phyloP scores from a whole-genome alignment of 139 green algal genomes.

The Chlorella sp. region DNA sequence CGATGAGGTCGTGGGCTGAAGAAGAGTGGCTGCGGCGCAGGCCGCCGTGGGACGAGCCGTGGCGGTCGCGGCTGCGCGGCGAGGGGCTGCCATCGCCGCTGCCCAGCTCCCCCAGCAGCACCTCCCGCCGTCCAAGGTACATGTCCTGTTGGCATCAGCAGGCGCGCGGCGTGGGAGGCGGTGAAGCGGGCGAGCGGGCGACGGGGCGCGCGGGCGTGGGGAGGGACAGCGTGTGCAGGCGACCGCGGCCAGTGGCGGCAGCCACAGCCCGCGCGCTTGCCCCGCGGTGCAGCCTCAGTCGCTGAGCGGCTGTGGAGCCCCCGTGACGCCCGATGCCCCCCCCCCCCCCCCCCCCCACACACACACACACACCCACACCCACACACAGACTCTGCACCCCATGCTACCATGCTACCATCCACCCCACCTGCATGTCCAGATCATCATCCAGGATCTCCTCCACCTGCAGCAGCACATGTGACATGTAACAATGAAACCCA shows the following conservation, averaged over 20 bases:
- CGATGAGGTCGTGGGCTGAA: neutral
- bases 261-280: too few species aligned
- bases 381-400: too few species aligned
- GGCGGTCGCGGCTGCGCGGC: neutral
- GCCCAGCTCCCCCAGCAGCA: constrained; percentile 14
- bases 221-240: neutral
- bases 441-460: constrained; percentile 49
- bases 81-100: neutral
- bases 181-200: neutral
- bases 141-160: constrained; percentile 11
- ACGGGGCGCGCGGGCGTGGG: neutral
- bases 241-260: neutral
- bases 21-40: neutral
- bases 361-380: too few species aligned
- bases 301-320: too few species aligned
- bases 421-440: constrained; percentile 39
- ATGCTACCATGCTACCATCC: too few species aligned
- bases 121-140: constrained; percentile 36
- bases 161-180: too few species aligned
- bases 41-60: neutral
- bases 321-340: too few species aligned
- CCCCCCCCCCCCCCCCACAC: too few species aligned
- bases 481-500: too few species aligned
- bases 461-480: too few species aligned
- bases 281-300: too few species aligned